Percentiles rank a stretch among this genome's conserved stretches.
These are phyloP conservation scores for Cerrena zonata DNA, from an alignment of 1,284 basidiomycete genomes.

Conservation along the genomic window DNA sequence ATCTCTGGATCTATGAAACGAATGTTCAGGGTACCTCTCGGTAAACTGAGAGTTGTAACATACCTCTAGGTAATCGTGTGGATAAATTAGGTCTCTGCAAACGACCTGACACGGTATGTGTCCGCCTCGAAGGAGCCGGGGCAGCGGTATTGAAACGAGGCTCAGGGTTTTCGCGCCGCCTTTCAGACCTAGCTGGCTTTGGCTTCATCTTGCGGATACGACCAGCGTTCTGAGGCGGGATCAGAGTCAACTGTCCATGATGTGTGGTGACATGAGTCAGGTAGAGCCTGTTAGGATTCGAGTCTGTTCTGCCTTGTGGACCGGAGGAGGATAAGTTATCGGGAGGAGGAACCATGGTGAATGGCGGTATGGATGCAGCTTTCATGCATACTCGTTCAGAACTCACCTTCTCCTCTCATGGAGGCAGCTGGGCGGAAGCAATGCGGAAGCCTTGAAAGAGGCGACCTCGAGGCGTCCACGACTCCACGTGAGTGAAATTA, in stretches of 20 bases:
- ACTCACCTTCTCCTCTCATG: no score
- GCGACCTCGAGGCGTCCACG: no score
- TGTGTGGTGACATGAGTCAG: conserved; percentile 50
- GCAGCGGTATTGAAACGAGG: conserved; percentile 33
- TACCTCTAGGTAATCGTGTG: conserved; percentile 10
- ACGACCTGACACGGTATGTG: conserved; percentile 22
- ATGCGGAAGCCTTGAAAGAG: no score
- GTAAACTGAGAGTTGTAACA: conserved; percentile 1
- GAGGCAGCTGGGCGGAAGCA: no score
- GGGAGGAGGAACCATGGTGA: conserved; percentile 13
- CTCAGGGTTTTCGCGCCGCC: conserved; percentile 18
- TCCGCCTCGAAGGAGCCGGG: conserved; percentile 23
- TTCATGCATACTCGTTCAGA: no score
- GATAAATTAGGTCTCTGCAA: conserved; percentile 14
- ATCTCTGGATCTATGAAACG: conserved; percentile 26
- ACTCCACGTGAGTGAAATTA: no score
- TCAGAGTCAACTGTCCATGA: conserved; percentile 46
- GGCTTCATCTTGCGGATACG: conserved; percentile 46
- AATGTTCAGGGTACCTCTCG: background rate
- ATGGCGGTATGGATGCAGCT: conserved; percentile 5
- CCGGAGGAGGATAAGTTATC: conserved; percentile 11
- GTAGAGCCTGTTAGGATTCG: conserved; percentile 51
- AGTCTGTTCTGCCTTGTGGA: conserved; percentile 12
- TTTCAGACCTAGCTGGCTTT: conserved; percentile 17
- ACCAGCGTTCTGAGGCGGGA: conserved; percentile 48